Conservation (phyloP, 352 stramenopile genomes). For the Globisporangium recalcitrans region DNA sequence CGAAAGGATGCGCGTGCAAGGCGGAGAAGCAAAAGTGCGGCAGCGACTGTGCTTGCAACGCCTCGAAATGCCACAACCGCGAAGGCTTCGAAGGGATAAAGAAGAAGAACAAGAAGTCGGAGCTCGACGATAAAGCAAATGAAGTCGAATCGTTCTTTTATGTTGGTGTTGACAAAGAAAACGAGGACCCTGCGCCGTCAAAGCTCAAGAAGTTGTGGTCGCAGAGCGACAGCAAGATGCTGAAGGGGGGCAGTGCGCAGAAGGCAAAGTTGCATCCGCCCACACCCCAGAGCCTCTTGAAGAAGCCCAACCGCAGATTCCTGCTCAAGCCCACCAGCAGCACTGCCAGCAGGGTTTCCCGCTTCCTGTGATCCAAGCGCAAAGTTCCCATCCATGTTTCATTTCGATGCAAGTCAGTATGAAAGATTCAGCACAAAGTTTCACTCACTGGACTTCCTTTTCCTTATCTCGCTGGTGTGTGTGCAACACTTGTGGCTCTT, state of each 20-base stretch:
- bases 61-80: conserved; percentile 53
- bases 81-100: conserved; percentile 12
- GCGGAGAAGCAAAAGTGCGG: conserved; percentile 37
- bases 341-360: not conserved
- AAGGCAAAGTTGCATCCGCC: not conserved
- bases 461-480: not conserved
- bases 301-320: not conserved
- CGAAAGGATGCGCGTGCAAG: conserved; percentile 61
- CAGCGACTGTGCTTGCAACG: conserved; percentile 49
- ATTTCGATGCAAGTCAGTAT: not conserved
- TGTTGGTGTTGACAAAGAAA: conserved; percentile 21
- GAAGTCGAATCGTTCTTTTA: conserved; percentile 36
- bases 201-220: conserved; percentile 15
- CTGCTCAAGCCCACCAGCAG: not conserved
- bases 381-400: not conserved
- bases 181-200: conserved; percentile 8
- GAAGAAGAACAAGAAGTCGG: conserved; percentile 20
- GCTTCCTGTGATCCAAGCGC: not conserved
- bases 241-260: conserved; percentile 2
- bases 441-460: not conserved
- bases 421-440: not conserved
- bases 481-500: not conserved
- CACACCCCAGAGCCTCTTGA: conserved; percentile 4
- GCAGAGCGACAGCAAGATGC: conserved; percentile 3
- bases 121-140: conserved; percentile 28